phyloP scores from a whole-genome alignment of 129 eudicot genomes.

The Flaveria robusta region DNA sequence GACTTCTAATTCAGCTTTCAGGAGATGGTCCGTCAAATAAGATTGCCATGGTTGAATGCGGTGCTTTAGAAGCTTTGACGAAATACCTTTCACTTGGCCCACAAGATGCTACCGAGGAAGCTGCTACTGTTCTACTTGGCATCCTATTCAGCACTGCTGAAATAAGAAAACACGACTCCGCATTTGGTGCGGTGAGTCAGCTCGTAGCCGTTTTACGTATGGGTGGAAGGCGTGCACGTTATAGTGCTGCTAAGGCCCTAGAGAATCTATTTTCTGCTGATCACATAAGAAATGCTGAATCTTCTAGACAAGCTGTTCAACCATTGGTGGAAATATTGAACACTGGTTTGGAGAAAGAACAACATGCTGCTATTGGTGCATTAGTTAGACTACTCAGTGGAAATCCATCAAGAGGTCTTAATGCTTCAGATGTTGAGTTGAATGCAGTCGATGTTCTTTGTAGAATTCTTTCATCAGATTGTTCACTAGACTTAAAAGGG shows the following conservation, averaged over 20 bases:
- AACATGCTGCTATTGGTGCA: constrained; percentile 98
- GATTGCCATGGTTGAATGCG: constrained; percentile 93
- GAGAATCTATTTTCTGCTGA: constrained; percentile 96
- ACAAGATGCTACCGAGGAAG: constrained; percentile 90
- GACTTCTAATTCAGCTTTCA: constrained; percentile 88
- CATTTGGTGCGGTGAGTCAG: constrained; percentile 91
- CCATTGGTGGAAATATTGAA: constrained; percentile 88
- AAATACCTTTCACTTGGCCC: constrained; percentile 95
- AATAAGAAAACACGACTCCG: constrained; percentile 90
- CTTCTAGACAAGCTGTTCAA: constrained; percentile 92
- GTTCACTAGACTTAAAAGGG: constrained; percentile 90
- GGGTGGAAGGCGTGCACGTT: constrained; percentile 97
- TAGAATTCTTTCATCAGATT: constrained; percentile 73
- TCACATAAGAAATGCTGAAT: constrained; percentile 87
- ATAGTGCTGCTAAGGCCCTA: constrained; percentile 96
- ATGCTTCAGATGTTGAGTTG: constrained; percentile 90
- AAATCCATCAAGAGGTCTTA: constrained; percentile 82
- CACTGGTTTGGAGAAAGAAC: constrained; percentile 93
- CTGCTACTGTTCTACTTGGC: constrained; percentile 96
- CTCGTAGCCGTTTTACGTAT: constrained; percentile 92
- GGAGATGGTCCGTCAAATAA: constrained; percentile 75
- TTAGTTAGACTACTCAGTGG: constrained; percentile 69
- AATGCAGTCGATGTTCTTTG: constrained; percentile 98
- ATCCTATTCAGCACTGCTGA: constrained; percentile 85
- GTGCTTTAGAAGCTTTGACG: constrained; percentile 93